A percentile compares a stretch with the other conserved stretches of the same genome.
Conservation (phyloP, 768 basidiomycete species). For the Agrocybe praecox region DNA sequence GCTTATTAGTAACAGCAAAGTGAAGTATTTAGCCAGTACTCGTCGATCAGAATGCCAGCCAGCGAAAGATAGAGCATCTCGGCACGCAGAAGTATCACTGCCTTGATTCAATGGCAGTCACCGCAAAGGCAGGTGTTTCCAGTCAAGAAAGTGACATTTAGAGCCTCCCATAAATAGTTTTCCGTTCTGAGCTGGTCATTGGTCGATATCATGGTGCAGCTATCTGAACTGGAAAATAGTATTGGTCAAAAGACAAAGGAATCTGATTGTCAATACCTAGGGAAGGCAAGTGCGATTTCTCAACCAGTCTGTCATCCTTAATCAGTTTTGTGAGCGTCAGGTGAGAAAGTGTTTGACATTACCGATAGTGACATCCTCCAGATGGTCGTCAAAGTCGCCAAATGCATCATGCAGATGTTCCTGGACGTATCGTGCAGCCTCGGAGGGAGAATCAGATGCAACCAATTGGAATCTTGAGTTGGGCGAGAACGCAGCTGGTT, state of each 20-base stretch:
- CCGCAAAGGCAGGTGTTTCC: too few species aligned
- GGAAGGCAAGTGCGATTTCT: conserved; percentile 40
- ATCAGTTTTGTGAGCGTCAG: background rate
- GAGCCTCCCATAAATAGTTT: too few species aligned
- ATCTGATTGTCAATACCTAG: background rate
- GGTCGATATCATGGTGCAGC: too few species aligned
- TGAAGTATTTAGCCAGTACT: too few species aligned
- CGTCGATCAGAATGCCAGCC: too few species aligned
- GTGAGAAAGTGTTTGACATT: conserved; percentile 17
- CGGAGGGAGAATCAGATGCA: conserved; percentile 44
- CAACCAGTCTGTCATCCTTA: conserved; percentile 39
- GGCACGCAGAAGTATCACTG: too few species aligned
- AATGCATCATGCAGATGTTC: conserved; percentile 60
- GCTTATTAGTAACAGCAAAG: too few species aligned
- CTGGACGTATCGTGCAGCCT: conserved; percentile 51
- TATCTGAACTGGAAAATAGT: too few species aligned
- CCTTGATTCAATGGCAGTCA: too few species aligned
- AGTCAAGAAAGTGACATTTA: too few species aligned
- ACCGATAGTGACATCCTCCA: conserved; percentile 72
- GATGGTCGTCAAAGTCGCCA: conserved; percentile 82
- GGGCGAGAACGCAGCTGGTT: conserved; percentile 42
- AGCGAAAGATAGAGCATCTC: background rate
- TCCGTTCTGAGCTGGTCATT: too few species aligned
- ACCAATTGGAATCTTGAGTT: conserved; percentile 50
- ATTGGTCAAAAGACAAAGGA: too few species aligned